Conservation (phyloP, 805 yeast genomes). For the Lipomyces oligophaga region DNA sequence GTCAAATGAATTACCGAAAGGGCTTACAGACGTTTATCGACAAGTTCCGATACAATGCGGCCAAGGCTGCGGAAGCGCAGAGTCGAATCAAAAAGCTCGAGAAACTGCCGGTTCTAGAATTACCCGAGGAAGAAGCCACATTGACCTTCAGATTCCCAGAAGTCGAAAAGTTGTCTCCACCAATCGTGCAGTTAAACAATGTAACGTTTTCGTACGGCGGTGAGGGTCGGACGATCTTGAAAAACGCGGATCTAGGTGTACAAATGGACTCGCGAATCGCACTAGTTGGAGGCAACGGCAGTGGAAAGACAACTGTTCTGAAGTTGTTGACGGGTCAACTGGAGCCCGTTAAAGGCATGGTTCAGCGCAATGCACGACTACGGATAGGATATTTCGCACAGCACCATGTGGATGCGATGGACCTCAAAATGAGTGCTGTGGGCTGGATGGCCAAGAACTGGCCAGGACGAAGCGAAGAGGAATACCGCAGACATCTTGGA, state of each 20-base stretch:
- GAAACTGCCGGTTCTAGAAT: conserved; percentile 85
- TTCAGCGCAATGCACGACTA: conserved; percentile 75
- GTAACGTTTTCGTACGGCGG: conserved; percentile 77
- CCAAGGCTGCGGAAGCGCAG: conserved; percentile 95
- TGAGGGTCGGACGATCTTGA: conserved; percentile 59
- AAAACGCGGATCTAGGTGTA: conserved; percentile 80
- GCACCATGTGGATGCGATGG: conserved; percentile 98
- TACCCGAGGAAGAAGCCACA: conserved; percentile 88
- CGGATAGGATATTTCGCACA: conserved; percentile 97
- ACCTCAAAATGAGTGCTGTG: conserved; percentile 75
- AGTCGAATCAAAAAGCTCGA: conserved; percentile 95
- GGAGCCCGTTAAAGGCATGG: conserved; percentile 71
- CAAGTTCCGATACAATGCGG: conserved; percentile 95
- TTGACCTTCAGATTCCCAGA: conserved; percentile 91
- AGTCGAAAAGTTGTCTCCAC: conserved; percentile 89
- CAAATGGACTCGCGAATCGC: conserved; percentile 95
- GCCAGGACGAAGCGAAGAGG: conserved; percentile 95
- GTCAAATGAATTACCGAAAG: conserved; percentile 91
- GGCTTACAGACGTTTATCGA: conserved; percentile 93
- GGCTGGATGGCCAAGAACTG: conserved; percentile 85
- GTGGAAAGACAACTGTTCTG: conserved; percentile 95
- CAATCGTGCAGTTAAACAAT: conserved; percentile 80
- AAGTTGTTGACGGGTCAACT: conserved; percentile 78
- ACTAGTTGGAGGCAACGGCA: conserved; percentile 97
- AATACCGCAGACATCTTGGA: conserved; percentile 93